Percentiles rank a stretch among this genome's conserved stretches.
Conservation (phyloP, 2,329 filamentous ascomycete genomes). For the Penicillium sp. region DNA sequence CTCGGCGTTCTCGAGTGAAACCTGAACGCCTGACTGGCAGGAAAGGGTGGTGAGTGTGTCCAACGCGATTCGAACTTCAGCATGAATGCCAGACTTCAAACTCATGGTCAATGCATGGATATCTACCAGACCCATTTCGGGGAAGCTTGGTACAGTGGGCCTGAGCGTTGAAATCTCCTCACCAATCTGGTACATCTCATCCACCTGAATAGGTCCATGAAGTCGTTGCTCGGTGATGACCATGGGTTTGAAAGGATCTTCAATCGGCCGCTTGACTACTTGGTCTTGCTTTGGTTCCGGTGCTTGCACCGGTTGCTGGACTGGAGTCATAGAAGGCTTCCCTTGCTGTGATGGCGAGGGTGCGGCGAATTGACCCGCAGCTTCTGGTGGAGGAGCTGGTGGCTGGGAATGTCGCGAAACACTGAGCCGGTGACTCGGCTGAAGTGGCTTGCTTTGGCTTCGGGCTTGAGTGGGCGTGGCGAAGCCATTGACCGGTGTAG, state of each 20-base stretch:
- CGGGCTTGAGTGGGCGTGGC: slow-evolving; percentile 45
- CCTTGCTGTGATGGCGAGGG: slow-evolving; percentile 39
- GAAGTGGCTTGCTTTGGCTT: slow-evolving; percentile 40
- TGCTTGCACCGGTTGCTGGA: slow-evolving; percentile 38
- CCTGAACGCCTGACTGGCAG: slow-evolving; percentile 65
- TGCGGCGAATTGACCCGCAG: slow-evolving; percentile 35
- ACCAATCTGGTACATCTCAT: slow-evolving; percentile 68
- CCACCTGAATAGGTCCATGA: slow-evolving; percentile 75
- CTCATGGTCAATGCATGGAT: slow-evolving; percentile 88
- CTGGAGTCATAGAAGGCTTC: slow-evolving; percentile 35
- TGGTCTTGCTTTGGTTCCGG: slow-evolving; percentile 41
- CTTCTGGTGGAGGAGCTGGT: slow-evolving; percentile 38
- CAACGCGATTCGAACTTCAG: slow-evolving; percentile 86
- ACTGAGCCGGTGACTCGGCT: slow-evolving; percentile 39
- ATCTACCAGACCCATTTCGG: slow-evolving; percentile 86
- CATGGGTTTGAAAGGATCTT: slow-evolving; percentile 55
- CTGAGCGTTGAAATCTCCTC: slow-evolving; percentile 70
- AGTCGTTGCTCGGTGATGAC: slow-evolving; percentile 58
- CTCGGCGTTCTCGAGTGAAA: slow-evolving; percentile 77
- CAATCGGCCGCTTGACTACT: slow-evolving; percentile 47
- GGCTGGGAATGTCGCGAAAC: slow-evolving; percentile 44
- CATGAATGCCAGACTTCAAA: slow-evolving; percentile 85
- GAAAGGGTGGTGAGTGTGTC: slow-evolving; percentile 81
- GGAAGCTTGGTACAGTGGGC: slow-evolving; percentile 74
- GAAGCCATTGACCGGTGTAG: slow-evolving; percentile 48